These are phyloP conservation scores for Oxyria digyna DNA, from an alignment of 148 eudicot species.

Conservation along the genomic window DNA sequence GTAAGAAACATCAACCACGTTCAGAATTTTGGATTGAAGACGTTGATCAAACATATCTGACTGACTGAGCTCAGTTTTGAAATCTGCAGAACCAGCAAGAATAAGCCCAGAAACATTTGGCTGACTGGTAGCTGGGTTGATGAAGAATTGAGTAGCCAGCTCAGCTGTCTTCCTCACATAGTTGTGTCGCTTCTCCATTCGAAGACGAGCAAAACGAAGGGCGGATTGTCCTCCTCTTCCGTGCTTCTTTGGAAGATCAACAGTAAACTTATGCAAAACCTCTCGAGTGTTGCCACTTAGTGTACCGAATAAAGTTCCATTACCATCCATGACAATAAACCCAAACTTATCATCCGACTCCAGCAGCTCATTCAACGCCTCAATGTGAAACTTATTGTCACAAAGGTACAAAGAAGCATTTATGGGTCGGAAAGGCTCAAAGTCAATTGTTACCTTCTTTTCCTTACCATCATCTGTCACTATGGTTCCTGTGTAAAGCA, in stretches of 20 bases:
- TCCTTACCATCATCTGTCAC: constrained; percentile 12
- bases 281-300: constrained; percentile 12
- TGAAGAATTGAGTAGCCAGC: constrained; percentile 11
- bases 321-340: constrained; percentile 11
- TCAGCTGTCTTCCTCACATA: constrained; percentile 13
- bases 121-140: constrained; percentile 12
- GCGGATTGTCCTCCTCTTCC: constrained; percentile 13
- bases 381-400: constrained; percentile 13
- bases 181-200: constrained; percentile 13
- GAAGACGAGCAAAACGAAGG: constrained; percentile 11
- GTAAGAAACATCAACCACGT: constrained; percentile 11
- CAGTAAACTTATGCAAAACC: constrained; percentile 12
- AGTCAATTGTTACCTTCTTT: constrained; percentile 13
- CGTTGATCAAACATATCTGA: constrained; percentile 13
- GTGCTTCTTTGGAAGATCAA: constrained; percentile 13
- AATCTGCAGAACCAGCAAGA: constrained; percentile 13
- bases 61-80: constrained; percentile 13
- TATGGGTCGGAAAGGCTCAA: constrained; percentile 11
- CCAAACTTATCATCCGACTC: constrained; percentile 15
- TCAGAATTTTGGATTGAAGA: constrained; percentile 7
- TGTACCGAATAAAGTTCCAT: constrained; percentile 10
- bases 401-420: constrained; percentile 11
- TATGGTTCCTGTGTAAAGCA: constrained; percentile 12
- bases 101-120: constrained; percentile 11
- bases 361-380: constrained; percentile 10